Evolutionary conservation across 1,139 yeast species (phyloP), one percentile per base, ranked within the genome.

Genomic region (Yamadazyma aaseri): DNA sequence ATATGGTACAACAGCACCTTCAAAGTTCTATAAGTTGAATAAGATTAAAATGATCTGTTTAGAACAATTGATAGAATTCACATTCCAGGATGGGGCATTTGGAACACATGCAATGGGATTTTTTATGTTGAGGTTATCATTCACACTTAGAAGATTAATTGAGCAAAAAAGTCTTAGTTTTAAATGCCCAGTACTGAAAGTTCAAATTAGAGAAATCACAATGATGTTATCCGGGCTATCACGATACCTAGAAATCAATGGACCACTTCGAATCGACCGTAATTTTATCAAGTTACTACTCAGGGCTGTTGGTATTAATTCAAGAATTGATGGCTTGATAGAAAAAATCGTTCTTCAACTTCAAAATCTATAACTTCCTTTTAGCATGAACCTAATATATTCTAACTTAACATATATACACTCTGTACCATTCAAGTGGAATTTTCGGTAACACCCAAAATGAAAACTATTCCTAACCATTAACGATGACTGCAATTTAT

Each of bases 171-270:
- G 46, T 38, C 53, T 67, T 20, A 42, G 57, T 10, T 49, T 50
- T 29, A 50, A 48, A 28, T 51, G 59, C 30, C 74, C 75, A 2
- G 43, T 66, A 11, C 57, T 69, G n/a, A 54, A 53, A 32, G 46
- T 65, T 7, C 73, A 67, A 40, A 56, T 56, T 34, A 53, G 54
- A 20, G 76, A 70, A 44, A 35, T 66, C 18, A 26, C 39, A 21
- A 34, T 53, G 1, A 43, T 63, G 6, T 41, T 67, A 20, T 29
- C 41, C 3, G 72, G 71, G 2, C 42, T 63, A 11, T 26, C 32
- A 6, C 11, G 33, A 7, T 42, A 32, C 28, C 26, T 39, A 12
- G 36, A 38, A n/a, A n/a, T 13, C 9, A 23, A 29, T 17, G 28
- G 17, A 29, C 12, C 24, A 12, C 18, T 24, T 10, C 15, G 10